Evolutionary conservation across 331 rosid species (phyloP), one percentile per base, ranked within the genome.

Genomic region (Phaseolus coccineus): DNA sequence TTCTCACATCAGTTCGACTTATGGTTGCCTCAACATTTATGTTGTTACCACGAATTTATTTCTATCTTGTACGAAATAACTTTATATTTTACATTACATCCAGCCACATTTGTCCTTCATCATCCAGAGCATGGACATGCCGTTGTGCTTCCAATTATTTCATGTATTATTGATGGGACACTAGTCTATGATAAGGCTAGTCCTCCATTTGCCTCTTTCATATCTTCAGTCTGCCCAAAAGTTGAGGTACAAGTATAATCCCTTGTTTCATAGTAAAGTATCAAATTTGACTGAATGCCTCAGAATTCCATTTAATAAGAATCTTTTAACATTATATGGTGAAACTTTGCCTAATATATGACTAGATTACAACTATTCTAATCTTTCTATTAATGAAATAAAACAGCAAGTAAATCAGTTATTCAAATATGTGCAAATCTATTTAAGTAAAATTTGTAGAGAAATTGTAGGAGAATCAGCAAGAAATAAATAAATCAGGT

Each of bases 71-170:
- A 62, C 39, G 27, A 37, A 65, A 42, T 87, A 81, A 88, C 83
- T 82, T 71, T 68, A 58, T 82, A 28, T 57, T 30, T 87, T 72
- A 8, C 87, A 61, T 83, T 76, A 16, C 63, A 11, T 89, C 81
- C 94, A 94, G 99, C 99, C 12, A 93, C 90, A 27, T 93, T 96
- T 86, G 89, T 96, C 55, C 97, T 93, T 84, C 94, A 96, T 77
- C 99, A 96, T 89, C 99, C 99, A 31, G 99, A 96, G 85, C 99
- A 96, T n/a, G 98, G 99, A 40, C 99, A 96, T 85, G 94, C 97
- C 28, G 97, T 96, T 79, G 89, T 96, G 67, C 98, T 93, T 84
- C 99, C 99, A 73, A 89, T 96, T 72, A 96, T 96, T 89, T 96
- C 99, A 28, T 90, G 96, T 71, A 88, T 96, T 68, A 93, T 96